These are phyloP conservation scores for Zizania latifolia DNA, from an alignment of 176 grass and related monocot species.

Conservation along the genomic window DNA sequence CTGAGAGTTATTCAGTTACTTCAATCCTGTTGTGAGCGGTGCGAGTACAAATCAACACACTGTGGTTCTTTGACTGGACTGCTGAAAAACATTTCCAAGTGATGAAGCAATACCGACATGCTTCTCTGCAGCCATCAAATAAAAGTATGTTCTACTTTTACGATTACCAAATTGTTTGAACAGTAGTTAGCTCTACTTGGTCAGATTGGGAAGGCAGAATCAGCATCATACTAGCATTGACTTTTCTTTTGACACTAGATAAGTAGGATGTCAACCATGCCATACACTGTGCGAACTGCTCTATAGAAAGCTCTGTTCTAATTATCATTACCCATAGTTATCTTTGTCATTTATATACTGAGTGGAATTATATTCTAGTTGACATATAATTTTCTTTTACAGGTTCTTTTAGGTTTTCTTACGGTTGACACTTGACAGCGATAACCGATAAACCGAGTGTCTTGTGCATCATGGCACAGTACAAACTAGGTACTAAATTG, in stretches of 20 bases:
- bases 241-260: neutral
- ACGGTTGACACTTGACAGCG: neutral
- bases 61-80: conserved; percentile 45
- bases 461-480: conserved; percentile 22
- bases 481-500: neutral
- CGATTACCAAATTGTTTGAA: neutral
- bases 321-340: neutral
- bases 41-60: conserved; percentile 58
- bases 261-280: neutral
- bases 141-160: conserved; percentile 25
- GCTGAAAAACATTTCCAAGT: conserved; percentile 46
- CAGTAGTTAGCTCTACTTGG: neutral
- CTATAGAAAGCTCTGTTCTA: neutral
- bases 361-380: neutral
- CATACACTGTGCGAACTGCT: conserved; percentile 2
- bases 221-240: neutral
- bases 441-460: neutral
- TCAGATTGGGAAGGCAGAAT: neutral
- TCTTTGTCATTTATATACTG: neutral
- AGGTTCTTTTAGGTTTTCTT: conserved; percentile 22
- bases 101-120: conserved; percentile 1
- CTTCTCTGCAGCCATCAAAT: conserved; percentile 7
- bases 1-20: conserved; percentile 47
- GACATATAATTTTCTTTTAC: conserved; percentile 19
- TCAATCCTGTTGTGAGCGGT: conserved; percentile 53